Base-by-base conservation (phyloP, 176 grass and related monocot species). In the Carex kokanica region DNA sequence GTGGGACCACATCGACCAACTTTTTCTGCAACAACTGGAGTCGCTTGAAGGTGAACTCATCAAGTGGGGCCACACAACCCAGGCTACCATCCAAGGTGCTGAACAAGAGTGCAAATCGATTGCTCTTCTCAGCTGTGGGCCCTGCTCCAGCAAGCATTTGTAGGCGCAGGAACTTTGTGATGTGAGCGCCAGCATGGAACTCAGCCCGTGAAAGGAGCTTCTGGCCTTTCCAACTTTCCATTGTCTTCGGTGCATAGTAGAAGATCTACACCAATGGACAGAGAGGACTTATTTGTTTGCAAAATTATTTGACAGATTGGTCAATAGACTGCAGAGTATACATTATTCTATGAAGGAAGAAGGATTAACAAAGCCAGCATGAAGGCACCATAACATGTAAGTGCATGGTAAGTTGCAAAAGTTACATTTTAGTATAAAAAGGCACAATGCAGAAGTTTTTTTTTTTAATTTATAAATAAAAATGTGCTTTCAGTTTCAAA, bases 221-320 rank as follows among this genome's bases (percentile, higher is more conserved):
- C 83, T 98, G 95, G 13, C 95, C 95, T 83, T 98, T 98, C 95
- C 92, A 98, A 52, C 95, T 94, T 88, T 98, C 95, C 68, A 98
- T 85, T 59, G 90, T 91, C 90, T 98, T 75, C 63, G 95, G 90
- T 64, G 95, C 95, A 90, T 98, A 94, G 83, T 94, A 98, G 32
- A 98, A 94, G 55, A 98, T 94, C 92, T 98, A 88, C 81, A 88
- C 17, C 75, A 60, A 62, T 36, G 0, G 32, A 80, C 80, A 13
- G 18, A 47, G 16, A 20, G 11, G 24, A 66, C 41, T 21, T 6
- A 51, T 64, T 66, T 86, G 51, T 31, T 69, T 68, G 72, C 45
- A 75, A 54, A 31, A 31, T 16, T 54, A 16, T 68, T 18, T 17
- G 5, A 75, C 43, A 54, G 5, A 52, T 54, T 16, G 13, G 6